Conservation (phyloP, 192 early-diverging fungal species). For the Piromyces finnis region DNA sequence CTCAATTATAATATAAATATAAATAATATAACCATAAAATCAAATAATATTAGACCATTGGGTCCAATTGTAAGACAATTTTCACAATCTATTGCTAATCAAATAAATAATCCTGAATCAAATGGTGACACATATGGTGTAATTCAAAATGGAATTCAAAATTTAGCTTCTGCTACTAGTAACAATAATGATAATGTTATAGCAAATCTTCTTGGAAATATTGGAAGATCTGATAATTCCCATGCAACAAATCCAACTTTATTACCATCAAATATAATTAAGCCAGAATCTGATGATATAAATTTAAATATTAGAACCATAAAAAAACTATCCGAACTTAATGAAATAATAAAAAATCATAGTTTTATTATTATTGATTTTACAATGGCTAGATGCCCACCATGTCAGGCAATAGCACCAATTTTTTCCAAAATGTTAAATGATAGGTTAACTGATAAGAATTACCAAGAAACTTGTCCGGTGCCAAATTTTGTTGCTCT, state of each 20-base stretch:
- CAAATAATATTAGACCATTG: conserved; percentile 16
- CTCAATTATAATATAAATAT: no score
- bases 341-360: conserved; percentile 19
- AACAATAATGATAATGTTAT: background rate
- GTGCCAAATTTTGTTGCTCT: conserved; percentile 13
- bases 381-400: conserved; percentile 46
- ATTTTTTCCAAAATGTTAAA: conserved; percentile 38
- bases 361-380: conserved; percentile 44
- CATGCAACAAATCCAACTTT: conserved; percentile 1
- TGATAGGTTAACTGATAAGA: conserved; percentile 10
- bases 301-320: conserved; percentile 7
- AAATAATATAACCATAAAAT: no score
- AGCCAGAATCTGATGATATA: no score
- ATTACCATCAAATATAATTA: background rate
- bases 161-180: background rate
- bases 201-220: background rate
- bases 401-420: conserved; percentile 49
- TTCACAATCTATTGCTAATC: background rate
- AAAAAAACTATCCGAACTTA: conserved; percentile 15
- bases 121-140: conserved; percentile 4
- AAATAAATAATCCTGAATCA: background rate
- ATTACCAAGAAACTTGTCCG: conserved; percentile 4
- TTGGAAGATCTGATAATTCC: conserved; percentile 6
- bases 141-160: conserved; percentile 10
- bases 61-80: conserved; percentile 2